phyloP scores from a whole-genome alignment of 2,329 filamentous ascomycete species.

The Nemania serpens region DNA sequence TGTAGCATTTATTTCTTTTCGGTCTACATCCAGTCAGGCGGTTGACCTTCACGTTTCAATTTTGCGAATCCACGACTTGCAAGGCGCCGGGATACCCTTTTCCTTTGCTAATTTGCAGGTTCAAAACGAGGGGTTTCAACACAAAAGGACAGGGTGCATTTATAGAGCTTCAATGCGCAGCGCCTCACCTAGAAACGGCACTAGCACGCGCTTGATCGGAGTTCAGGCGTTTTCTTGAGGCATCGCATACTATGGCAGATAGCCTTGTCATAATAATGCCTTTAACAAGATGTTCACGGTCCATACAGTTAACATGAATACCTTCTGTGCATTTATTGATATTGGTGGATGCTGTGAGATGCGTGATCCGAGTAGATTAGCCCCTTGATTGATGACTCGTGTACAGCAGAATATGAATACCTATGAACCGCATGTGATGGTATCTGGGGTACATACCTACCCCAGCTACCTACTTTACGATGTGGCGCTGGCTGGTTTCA shows the following conservation, averaged over 20 bases:
- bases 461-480: too few species aligned
- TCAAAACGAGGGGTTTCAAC: constrained; percentile 14
- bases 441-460: background rate
- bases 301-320: background rate
- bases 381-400: background rate
- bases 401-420: background rate
- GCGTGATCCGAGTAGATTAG: background rate
- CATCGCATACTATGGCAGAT: background rate
- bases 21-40: background rate
- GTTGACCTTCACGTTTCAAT: background rate
- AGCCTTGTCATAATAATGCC: constrained; percentile 7
- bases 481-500: background rate
- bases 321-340: background rate
- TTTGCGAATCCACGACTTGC: constrained; percentile 10
- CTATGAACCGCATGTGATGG: constrained; percentile 14
- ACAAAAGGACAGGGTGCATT: constrained; percentile 22
- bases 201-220: background rate
- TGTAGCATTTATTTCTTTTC: constrained; percentile 8
- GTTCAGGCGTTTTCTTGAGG: constrained; percentile 22
- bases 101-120: background rate
- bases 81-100: constrained; percentile 26
- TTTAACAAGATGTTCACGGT: background rate
- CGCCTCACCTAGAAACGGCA: constrained; percentile 11
- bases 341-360: background rate
- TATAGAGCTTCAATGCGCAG: constrained; percentile 12